phyloP scores from a whole-genome alignment of 257 asterid genomes.

The Gentiana dahurica region DNA sequence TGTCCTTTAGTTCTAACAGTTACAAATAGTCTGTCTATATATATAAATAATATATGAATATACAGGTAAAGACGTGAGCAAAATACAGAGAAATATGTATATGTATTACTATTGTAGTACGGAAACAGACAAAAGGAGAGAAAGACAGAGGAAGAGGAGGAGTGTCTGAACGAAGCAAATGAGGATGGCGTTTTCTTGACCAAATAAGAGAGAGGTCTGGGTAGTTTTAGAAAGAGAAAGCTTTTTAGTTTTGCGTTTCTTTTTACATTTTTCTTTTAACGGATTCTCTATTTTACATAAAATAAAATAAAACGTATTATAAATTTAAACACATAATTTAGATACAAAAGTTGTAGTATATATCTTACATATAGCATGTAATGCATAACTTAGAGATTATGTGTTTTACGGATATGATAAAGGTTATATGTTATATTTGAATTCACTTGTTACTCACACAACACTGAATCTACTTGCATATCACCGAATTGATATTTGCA shows the following conservation, averaged over 20 bases:
- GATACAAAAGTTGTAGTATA: too few species aligned
- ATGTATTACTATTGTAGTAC: not conserved
- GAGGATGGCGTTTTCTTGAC: conserved; percentile 29
- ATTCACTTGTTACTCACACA: too few species aligned
- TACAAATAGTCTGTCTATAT: conserved; percentile 15
- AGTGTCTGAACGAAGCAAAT: conserved; percentile 3
- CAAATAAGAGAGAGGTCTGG: conserved; percentile 20
- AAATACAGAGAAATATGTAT: conserved; percentile 1
- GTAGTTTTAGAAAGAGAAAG: not conserved
- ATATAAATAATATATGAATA: conserved; percentile 6
- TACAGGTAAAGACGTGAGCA: conserved; percentile 3
- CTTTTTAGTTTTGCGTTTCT: conserved; percentile 10
- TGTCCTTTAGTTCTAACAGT: conserved; percentile 4
- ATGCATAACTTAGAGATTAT: too few species aligned
- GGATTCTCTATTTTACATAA: too few species aligned
- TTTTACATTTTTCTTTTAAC: conserved; percentile 7
- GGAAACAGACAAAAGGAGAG: conserved; percentile 8
- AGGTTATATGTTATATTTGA: too few species aligned
- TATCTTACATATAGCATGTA: too few species aligned
- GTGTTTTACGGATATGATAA: too few species aligned
- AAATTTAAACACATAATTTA: too few species aligned
- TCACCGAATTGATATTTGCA: too few species aligned
- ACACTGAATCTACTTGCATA: too few species aligned
- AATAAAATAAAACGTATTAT: too few species aligned
- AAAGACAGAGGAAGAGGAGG: conserved; percentile 13